phyloP scores from a whole-genome alignment of 2,329 filamentous ascomycete genomes.

The Graphiopsis chlorocephala region DNA sequence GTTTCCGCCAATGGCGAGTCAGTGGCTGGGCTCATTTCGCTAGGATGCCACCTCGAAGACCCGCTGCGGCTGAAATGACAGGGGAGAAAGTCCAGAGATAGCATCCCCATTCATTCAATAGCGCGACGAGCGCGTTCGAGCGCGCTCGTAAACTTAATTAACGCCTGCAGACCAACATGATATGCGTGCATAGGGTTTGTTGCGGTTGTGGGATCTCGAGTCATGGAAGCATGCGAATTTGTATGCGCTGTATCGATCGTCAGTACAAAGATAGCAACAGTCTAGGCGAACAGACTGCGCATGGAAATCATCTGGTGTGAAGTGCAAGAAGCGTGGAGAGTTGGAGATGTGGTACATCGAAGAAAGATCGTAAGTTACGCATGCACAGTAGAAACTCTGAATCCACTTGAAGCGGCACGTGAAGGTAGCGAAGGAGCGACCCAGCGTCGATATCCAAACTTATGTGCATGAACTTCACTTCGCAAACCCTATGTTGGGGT shows the following conservation, averaged over 20 bases:
- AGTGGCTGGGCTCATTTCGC: slow-evolving; percentile 1
- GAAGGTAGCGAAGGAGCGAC: background rate
- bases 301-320: background rate
- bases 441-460: background rate
- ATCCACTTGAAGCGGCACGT: background rate
- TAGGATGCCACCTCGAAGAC: background rate
- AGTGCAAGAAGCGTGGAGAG: background rate
- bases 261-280: background rate
- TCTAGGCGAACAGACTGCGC: background rate
- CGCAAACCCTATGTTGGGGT: background rate
- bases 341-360: background rate
- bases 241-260: background rate
- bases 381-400: too few relatives aligned
- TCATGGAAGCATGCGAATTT: background rate
- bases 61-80: background rate
- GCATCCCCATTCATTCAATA: background rate
- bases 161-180: background rate
- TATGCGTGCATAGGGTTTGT: background rate
- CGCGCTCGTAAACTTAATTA: background rate
- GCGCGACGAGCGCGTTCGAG: background rate
- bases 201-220: background rate
- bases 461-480: background rate
- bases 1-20: background rate
- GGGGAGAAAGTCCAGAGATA: background rate
- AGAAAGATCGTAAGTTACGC: background rate